Conservation (phyloP, 495 filamentous ascomycete species). For the Pseudoneurospora amorphoporcata region DNA sequence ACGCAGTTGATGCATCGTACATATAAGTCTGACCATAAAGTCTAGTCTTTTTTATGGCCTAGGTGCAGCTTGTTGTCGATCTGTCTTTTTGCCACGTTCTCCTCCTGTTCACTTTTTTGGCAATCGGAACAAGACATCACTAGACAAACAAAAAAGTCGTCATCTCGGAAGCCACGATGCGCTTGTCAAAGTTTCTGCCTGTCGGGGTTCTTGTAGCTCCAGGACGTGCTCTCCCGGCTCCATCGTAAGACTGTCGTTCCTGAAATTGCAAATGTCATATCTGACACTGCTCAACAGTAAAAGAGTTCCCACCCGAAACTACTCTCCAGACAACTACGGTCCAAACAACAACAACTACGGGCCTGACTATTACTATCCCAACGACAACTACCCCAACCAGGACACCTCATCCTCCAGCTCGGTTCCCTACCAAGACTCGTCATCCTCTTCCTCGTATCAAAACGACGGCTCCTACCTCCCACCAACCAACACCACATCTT, state of each 20-base stretch:
- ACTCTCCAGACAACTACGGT: neutral
- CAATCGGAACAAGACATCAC: neutral
- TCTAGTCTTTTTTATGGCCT: neutral
- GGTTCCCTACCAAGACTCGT: neutral
- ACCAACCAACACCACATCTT: conserved; percentile 5
- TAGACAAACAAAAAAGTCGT: too few species aligned
- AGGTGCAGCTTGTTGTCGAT: neutral
- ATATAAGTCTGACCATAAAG: neutral
- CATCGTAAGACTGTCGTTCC: neutral
- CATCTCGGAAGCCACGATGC: neutral
- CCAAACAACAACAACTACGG: neutral
- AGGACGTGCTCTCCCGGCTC: neutral
- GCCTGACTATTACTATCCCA: neutral
- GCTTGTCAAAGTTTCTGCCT: neutral
- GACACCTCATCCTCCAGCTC: neutral
- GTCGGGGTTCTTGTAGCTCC: neutral
- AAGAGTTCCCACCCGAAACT: neutral
- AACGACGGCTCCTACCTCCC: neutral
- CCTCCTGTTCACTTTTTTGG: neutral
- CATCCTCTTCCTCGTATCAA: neutral
- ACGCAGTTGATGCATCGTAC: neutral
- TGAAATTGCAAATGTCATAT: neutral
- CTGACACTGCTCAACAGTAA: neutral
- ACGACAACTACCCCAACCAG: neutral
- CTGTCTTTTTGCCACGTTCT: neutral